Percentiles rank a stretch among this genome's conserved stretches.
These are phyloP conservation scores for Tylopilus sp. DNA, from an alignment of 768 basidiomycete species.

Conservation along the genomic window DNA sequence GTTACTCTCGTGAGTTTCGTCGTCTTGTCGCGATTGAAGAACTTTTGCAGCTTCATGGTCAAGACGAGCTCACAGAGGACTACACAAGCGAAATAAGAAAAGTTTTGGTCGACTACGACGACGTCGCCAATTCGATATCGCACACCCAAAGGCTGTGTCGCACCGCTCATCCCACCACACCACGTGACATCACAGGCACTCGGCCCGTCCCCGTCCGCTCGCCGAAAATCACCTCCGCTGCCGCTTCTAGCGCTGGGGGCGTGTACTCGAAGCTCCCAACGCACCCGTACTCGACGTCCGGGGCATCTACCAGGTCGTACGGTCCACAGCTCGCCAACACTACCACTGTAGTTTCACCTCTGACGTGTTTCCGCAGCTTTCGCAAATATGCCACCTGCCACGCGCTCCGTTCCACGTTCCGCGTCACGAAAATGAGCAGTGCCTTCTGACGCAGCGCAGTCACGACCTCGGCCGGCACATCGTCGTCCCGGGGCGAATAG, in stretches of 20 bases:
- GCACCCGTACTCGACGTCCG: conserved; percentile 32
- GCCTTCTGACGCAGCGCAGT: conserved; percentile 1
- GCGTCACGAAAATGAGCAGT: conserved; percentile 47
- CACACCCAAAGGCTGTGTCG: conserved; percentile 19
- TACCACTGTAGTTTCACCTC: conserved; percentile 34
- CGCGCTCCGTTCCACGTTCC: conserved; percentile 48
- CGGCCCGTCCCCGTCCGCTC: conserved; percentile 11
- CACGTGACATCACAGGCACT: conserved; percentile 24
- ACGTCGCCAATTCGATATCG: conserved; percentile 11
- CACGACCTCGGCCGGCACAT: conserved; percentile 3
- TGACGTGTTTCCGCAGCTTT: conserved; percentile 22
- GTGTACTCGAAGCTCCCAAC: conserved; percentile 63
- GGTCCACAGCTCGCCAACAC: conserved; percentile 63
- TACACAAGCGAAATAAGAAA: neutral
- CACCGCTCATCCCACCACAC: conserved; percentile 2
- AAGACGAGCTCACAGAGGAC: neutral
- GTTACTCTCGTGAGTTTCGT: conserved; percentile 34
- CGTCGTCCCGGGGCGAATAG: conserved; percentile 31
- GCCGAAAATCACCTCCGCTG: conserved; percentile 43
- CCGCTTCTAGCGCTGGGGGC: conserved; percentile 43
- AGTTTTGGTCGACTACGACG: neutral
- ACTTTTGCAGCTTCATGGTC: conserved; percentile 50
- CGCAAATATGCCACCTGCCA: conserved; percentile 52
- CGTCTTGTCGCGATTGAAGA: conserved; percentile 52
- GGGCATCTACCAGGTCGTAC: conserved; percentile 47